Percentiles rank a stretch among this genome's conserved stretches.
phyloP scores from a whole-genome alignment of 805 yeast genomes.

The Metschnikowia orientalis region DNA sequence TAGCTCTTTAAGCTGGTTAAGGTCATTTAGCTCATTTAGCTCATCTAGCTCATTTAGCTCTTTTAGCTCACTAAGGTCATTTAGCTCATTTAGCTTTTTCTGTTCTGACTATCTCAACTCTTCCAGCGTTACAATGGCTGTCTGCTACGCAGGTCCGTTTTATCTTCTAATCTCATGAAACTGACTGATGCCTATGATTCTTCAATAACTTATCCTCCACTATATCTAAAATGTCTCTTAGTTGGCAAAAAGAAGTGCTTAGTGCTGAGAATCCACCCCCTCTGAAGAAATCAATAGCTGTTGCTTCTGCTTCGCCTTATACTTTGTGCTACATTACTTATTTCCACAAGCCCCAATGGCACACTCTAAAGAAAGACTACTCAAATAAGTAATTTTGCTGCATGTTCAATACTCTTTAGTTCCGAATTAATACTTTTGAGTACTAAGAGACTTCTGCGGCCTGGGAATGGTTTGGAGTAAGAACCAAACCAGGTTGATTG shows the following conservation, averaged over 20 bases:
- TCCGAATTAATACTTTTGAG: slow-evolving; percentile 56
- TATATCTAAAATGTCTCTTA: slow-evolving; percentile 96
- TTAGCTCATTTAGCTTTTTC: too few species aligned
- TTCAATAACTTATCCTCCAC: slow-evolving; percentile 85
- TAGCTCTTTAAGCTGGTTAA: too few species aligned
- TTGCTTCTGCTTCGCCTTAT: slow-evolving; percentile 28
- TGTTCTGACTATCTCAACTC: too few species aligned
- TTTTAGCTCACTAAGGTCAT: too few species aligned
- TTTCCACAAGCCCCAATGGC: slow-evolving; percentile 66
- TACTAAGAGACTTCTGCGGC: slow-evolving; percentile 60
- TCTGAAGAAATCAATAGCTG: slow-evolving; percentile 41
- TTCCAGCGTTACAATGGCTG: slow-evolving; percentile 83
- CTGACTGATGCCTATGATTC: slow-evolving; percentile 81
- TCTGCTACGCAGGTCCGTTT: slow-evolving; percentile 87
- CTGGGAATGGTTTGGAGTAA: slow-evolving; percentile 81
- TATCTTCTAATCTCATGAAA: slow-evolving; percentile 91
- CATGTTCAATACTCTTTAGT: slow-evolving; percentile 71
- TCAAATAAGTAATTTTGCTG: slow-evolving; percentile 86
- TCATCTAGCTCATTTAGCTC: too few species aligned
- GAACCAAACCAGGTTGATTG: slow-evolving; percentile 91
- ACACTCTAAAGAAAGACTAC: slow-evolving; percentile 80
- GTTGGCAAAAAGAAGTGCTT: slow-evolving; percentile 95
- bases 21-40: too few species aligned
- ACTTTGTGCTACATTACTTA: slow-evolving; percentile 26
- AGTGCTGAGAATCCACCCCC: slow-evolving; percentile 85